A percentile compares a stretch with the other conserved stretches of the same genome.
Conservation (phyloP, 1,139 yeast species). For the Pichia sp. region DNA sequence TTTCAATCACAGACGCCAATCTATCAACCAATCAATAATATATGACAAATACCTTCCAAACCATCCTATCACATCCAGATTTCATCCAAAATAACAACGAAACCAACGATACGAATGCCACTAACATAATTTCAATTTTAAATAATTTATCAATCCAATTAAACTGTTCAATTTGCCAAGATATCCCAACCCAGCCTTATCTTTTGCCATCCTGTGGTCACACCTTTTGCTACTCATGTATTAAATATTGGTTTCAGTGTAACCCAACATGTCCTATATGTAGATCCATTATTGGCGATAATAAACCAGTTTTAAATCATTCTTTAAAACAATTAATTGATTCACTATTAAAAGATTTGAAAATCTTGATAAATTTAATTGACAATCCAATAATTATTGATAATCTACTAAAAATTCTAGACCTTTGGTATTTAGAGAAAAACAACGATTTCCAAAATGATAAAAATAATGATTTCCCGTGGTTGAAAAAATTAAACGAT, state of each 20-base stretch:
- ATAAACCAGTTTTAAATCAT: conserved; percentile 15
- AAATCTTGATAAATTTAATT: not conserved
- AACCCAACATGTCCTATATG: conserved; percentile 72
- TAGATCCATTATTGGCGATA: conserved; percentile 14
- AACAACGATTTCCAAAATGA: conserved; percentile 14
- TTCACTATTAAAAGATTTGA: conserved; percentile 6
- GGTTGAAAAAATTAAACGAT: conserved; percentile 21
- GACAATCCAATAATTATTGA: not conserved
- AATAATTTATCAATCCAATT: conserved; percentile 5
- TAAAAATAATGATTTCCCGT: conserved; percentile 11
- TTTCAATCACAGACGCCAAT: too few species aligned
- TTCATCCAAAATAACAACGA: not conserved
- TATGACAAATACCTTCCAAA: conserved; percentile 7
- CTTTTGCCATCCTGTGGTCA: conserved; percentile 76
- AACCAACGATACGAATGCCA: not conserved
- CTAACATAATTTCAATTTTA: not conserved
- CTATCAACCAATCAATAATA: not conserved
- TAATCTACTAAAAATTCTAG: not conserved
- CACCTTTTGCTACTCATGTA: conserved; percentile 72
- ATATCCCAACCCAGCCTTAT: conserved; percentile 15
- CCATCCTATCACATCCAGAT: conserved; percentile 1
- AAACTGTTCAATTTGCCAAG: conserved; percentile 18
- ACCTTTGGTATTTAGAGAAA: conserved; percentile 11
- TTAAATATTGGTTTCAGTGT: conserved; percentile 56
- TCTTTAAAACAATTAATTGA: conserved; percentile 10